Evolutionary conservation across 1,284 basidiomycete species (phyloP).

Genomic region (Athelia psychrophila): DNA sequence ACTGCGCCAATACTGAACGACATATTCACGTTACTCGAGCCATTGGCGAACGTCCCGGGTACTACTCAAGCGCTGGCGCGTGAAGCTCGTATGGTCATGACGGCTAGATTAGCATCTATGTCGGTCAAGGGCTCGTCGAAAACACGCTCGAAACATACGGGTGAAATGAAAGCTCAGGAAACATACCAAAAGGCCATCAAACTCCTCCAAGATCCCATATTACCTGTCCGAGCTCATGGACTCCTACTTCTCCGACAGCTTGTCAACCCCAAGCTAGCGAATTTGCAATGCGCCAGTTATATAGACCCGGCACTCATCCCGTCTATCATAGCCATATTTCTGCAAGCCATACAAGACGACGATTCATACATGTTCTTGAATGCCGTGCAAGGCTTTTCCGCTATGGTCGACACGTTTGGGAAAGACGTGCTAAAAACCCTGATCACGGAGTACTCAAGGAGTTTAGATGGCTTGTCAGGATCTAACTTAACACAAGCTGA

Average conservation of each 20-base stretch:
- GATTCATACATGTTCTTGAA: constrained; percentile 96
- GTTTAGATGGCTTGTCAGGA: constrained; percentile 46
- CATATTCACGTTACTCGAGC: constrained; percentile 67
- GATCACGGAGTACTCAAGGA: constrained; percentile 59
- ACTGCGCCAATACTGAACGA: constrained; percentile 65
- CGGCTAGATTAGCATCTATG: constrained; percentile 66
- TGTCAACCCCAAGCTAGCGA: constrained; percentile 39
- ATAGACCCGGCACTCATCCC: constrained; percentile 69
- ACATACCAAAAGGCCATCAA: constrained; percentile 87
- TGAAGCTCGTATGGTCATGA: constrained; percentile 81
- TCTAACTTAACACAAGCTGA: constrained; percentile 58
- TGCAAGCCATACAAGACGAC: constrained; percentile 85
- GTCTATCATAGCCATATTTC: constrained; percentile 84
- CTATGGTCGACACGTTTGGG: constrained; percentile 78
- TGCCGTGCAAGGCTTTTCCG: constrained; percentile 86
- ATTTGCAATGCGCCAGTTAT: constrained; percentile 16
- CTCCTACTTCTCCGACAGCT: constrained; percentile 80
- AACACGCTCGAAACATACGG: constrained; percentile 30
- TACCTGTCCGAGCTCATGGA: constrained; percentile 96
- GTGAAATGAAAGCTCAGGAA: constrained; percentile 42
- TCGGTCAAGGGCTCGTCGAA: constrained; percentile 31
- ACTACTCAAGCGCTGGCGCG: constrained; percentile 58
- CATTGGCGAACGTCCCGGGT: constrained; percentile 45
- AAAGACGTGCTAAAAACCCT: constrained; percentile 69
- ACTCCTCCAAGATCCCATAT: constrained; percentile 86